These are phyloP conservation scores for Colletotrichum incanum DNA, from an alignment of 2,329 filamentous ascomycete species.

Conservation along the genomic window DNA sequence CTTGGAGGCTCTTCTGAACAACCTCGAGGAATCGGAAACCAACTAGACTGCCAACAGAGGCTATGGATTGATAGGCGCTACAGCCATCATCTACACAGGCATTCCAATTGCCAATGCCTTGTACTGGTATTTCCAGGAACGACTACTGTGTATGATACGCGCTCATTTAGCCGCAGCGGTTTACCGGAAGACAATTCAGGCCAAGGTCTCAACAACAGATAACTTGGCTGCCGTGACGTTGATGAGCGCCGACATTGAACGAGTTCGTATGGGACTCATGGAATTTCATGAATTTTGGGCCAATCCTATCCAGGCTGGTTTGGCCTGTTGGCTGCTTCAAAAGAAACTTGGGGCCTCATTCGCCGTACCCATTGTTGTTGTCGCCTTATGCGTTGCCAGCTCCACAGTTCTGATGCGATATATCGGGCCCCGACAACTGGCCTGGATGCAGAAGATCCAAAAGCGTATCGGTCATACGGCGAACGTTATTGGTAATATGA, in stretches of 20 bases:
- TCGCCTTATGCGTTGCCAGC: neutral
- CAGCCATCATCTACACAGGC: too few species aligned
- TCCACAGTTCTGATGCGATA: constrained; percentile 5
- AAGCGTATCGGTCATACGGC: constrained; percentile 48
- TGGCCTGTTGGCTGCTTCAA: neutral
- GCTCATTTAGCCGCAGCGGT: neutral
- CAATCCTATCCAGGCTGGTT: neutral
- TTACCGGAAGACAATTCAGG: neutral
- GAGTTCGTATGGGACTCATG: constrained; percentile 52
- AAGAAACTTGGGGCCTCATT: neutral
- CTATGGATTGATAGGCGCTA: too few species aligned
- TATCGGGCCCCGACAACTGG: constrained; percentile 36
- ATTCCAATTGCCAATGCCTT: too few species aligned
- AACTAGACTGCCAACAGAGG: too few species aligned
- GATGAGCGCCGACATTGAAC: constrained; percentile 64
- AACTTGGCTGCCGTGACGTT: constrained; percentile 60
- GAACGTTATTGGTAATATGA: constrained; percentile 54
- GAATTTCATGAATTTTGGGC: neutral
- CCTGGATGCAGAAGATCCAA: constrained; percentile 46
- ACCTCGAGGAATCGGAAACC: too few species aligned
- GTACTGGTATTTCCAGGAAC: neutral
- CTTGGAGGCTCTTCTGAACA: too few species aligned
- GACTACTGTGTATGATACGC: neutral
- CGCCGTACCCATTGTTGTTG: neutral
- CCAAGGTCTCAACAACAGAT: constrained; percentile 46